Base-by-base conservation (phyloP, 2,329 filamentous ascomycete genomes). In the Colletotrichum destructivum region DNA sequence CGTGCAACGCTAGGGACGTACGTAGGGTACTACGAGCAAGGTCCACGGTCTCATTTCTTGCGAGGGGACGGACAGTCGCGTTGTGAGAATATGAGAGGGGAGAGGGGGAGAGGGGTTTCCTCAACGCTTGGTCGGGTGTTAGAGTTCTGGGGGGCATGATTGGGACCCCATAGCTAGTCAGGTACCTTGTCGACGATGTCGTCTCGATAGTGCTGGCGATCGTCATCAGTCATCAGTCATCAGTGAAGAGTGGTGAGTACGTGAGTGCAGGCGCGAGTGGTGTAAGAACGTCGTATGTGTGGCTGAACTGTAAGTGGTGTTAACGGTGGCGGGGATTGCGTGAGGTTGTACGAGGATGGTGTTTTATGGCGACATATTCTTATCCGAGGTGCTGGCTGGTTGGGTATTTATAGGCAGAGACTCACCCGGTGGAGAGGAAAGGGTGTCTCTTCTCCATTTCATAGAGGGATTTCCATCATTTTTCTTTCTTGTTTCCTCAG, bases 341-440 rank as follows among this genome's bases (percentile, higher is more conserved):
- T 52, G 60, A 51, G 60, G 21, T 52, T 23, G 31, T 21, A 21
- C 18, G 35, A 44, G 15, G 35, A 62, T 62, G 60, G 35, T 38
- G 47, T 62, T 31, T 23, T 31, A 62, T 62, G 47, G 47, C 60
- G 47, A 62, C 60, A 62, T 62, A 18, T 23, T 16, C 4, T 26
- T 11, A 26, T 16, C 31, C 12, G 16, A 4, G 26, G 26, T 13
- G 54, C 31, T 13, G 55, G 21, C 15, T 60, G 42, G 23, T n/a
- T 26, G 23, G 26, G 59, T 49, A 49, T 46, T 61, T 49, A 47
- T 16, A 61, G 18, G n/a, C 26, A 26, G 40, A 18, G 16, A 8
- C 2, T 26, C 26, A 8, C 16, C 26, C 16, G 42, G 42, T 8
- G 11, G 15, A 18, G 42, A 46, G 31, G 35, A 13, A 26, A 26